Conservation (phyloP, 2,329 filamentous ascomycete genomes). For the Trichoderma oligosporum region DNA sequence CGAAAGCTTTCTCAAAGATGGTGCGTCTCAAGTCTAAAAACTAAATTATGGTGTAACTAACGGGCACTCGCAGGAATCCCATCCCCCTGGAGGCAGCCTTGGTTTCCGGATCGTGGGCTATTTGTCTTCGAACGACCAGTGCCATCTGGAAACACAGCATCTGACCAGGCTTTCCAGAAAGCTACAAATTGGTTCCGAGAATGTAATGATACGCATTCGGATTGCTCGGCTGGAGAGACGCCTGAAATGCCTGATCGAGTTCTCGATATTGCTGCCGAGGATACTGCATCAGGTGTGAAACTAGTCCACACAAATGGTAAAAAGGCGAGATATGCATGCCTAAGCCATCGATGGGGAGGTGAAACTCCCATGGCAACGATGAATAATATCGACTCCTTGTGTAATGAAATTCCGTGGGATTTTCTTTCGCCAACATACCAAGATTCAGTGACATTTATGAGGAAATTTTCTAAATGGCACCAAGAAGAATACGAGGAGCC, state of each 20-base stretch:
- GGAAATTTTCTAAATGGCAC: slow-evolving; percentile 14
- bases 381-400: background rate
- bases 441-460: slow-evolving; percentile 15
- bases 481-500: slow-evolving; percentile 4
- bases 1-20: slow-evolving; percentile 4
- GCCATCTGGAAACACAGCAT: slow-evolving; percentile 4
- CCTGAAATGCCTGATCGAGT: slow-evolving; percentile 3
- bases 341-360: slow-evolving; percentile 14
- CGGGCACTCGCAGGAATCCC: background rate
- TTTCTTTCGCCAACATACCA: slow-evolving; percentile 18
- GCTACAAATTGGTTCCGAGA: slow-evolving; percentile 7
- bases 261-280: slow-evolving; percentile 8
- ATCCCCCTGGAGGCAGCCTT: slow-evolving; percentile 15
- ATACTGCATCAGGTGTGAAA: background rate
- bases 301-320: background rate
- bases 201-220: slow-evolving; percentile 1
- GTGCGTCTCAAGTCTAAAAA: background rate
- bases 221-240: background rate
- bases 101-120: slow-evolving; percentile 14
- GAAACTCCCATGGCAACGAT: background rate
- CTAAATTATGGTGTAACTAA: rapidly evolving
- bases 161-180: slow-evolving; percentile 8
- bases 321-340: slow-evolving; percentile 12
- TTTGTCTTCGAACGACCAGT: background rate
- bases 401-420: slow-evolving; percentile 13